Conservation (phyloP, 768 basidiomycete species). For the Boletus sp. region DNA sequence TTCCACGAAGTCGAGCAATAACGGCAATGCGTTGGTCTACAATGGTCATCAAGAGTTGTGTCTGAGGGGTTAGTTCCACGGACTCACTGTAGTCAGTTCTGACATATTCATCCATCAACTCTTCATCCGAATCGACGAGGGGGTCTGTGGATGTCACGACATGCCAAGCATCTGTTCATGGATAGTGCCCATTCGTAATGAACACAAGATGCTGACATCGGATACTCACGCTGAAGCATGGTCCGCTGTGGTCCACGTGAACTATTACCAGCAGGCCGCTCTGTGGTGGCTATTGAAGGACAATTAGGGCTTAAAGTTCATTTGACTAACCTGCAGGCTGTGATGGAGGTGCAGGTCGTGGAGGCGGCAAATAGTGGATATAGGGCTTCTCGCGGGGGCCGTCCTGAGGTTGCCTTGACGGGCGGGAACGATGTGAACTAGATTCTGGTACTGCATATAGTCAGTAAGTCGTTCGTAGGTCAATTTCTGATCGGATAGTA, state of each 20-base stretch:
- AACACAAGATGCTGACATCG: background rate
- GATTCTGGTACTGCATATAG: slow-evolving; percentile 22
- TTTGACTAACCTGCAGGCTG: slow-evolving; percentile 24
- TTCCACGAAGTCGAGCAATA: slow-evolving; percentile 51
- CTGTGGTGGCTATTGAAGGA: slow-evolving; percentile 14
- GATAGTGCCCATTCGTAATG: background rate
- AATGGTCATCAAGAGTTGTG: background rate
- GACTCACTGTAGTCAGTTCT: slow-evolving; percentile 65
- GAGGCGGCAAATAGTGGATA: slow-evolving; percentile 34
- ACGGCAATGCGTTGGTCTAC: slow-evolving; percentile 53
- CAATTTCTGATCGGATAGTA: slow-evolving; percentile 3
- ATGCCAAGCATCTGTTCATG: slow-evolving; percentile 68
- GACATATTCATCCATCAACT: slow-evolving; percentile 60
- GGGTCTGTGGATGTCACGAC: slow-evolving; percentile 61
- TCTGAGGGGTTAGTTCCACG: background rate
- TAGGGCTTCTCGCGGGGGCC: slow-evolving; percentile 32
- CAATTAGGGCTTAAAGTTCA: background rate
- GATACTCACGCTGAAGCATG: slow-evolving; percentile 45
- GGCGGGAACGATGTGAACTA: slow-evolving; percentile 26
- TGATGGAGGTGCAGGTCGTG: slow-evolving; percentile 16
- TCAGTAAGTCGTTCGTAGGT: slow-evolving; percentile 10
- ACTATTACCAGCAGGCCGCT: slow-evolving; percentile 11
- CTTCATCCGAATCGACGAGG: slow-evolving; percentile 71
- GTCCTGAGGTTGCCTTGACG: slow-evolving; percentile 23
- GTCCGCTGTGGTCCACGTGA: slow-evolving; percentile 35